Evolutionary conservation across 768 basidiomycete species (phyloP), one percentile per base, ranked within the genome.

Genomic region (Hygrophoropsis aurantiaca): DNA sequence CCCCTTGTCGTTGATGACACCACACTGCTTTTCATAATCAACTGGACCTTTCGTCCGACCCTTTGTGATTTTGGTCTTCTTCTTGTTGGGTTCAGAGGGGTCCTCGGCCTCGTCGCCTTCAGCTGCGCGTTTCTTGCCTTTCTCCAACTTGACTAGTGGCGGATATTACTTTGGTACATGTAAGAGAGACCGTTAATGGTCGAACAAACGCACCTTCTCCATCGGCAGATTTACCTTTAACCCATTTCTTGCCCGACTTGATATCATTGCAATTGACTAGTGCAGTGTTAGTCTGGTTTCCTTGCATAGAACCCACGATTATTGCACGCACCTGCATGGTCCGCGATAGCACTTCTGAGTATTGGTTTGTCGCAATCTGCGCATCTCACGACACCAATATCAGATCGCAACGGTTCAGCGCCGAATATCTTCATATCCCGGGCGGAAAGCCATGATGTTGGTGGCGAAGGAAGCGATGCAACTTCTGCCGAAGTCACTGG

Each of bases 1-100:
- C 36, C 79, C 79, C 66, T 97, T 97, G 70, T 95, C 94, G 69
- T 95, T 97, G 64, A 97, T 95, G 30, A 98, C 95, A 42, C 95
- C 94, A 58, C 95, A 98, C 54, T 97, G 94, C 46, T 80, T 84
- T 71, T 97, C 91, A 53, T 84, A 82, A 67, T 97, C 87, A 41
- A 95, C 82, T 3, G 94, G 93, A 1, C 90, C 90, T 58, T 90
- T 90, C 50, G 79, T 68, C 37, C 89, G 82, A 15, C 87, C 85
- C 64, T 90, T 90, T 16, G 82, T 88, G 42, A 87, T 74, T 64
- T 89, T 87, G 24, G 85, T 65, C 70, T 92, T 91, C 72, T 94
- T 92, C 68, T 86, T 86, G 47, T 82, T 80, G 5, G 85, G 84
- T 30, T 75, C 75, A 18, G 73, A 72, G 2, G 80, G 77, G 50